phyloP scores from a whole-genome alignment of 768 basidiomycete species.

The Termitomyces sp. region DNA sequence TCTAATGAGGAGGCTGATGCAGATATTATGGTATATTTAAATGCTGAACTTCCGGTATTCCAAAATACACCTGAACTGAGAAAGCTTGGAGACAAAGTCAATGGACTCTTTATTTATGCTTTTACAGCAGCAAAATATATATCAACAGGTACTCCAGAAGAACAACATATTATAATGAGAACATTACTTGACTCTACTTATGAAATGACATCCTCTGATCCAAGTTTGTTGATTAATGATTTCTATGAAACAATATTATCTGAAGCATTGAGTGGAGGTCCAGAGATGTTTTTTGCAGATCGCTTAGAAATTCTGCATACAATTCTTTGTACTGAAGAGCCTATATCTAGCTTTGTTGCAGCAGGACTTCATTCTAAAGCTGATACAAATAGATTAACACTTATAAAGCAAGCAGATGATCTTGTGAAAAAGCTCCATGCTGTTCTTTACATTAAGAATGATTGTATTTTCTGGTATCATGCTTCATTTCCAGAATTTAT shows the following conservation, averaged over 20 bases:
- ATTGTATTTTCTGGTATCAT: conserved; percentile 15
- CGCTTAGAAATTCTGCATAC: conserved; percentile 9
- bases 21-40: no score
- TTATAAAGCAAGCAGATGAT: not conserved
- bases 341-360: conserved; percentile 9
- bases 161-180: not conserved
- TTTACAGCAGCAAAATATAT: not conserved
- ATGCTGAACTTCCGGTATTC: no score
- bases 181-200: not conserved
- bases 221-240: not conserved
- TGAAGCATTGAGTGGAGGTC: no score
- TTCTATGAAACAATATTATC: no score
- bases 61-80: no score
- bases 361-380: conserved; percentile 7
- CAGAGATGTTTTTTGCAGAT: no score
- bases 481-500: conserved; percentile 19
- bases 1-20: no score
- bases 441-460: conserved; percentile 15
- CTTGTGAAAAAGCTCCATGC: conserved; percentile 12
- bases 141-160: not conserved
- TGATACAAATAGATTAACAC: not conserved
- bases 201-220: not conserved
- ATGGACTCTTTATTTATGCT: no score
- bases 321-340: conserved; percentile 4
- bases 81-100: no score